Percentiles rank a stretch among this genome's conserved stretches.
These are phyloP conservation scores for Ceratocystis cacaofunesta DNA, from an alignment of 2,329 filamentous ascomycete genomes.

Conservation along the genomic window DNA sequence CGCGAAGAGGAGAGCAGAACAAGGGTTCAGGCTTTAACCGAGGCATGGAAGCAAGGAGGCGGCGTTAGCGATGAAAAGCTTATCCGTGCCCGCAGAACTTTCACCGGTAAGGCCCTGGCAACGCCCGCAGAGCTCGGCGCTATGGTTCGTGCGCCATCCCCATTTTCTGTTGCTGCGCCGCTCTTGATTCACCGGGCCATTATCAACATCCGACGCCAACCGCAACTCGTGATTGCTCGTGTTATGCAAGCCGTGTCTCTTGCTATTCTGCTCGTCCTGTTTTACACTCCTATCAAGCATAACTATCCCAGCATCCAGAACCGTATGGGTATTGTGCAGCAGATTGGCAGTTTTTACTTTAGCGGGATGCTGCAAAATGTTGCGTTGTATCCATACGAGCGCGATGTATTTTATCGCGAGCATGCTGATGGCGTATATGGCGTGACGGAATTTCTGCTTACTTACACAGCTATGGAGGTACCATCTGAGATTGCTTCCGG, in stretches of 20 bases:
- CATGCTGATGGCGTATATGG: constrained; percentile 59
- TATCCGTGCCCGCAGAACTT: not conserved
- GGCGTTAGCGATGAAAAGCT: not conserved
- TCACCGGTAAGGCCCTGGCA: constrained; percentile 29
- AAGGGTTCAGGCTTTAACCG: constrained; percentile 46
- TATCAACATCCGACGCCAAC: constrained; percentile 55
- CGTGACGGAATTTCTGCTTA: constrained; percentile 53
- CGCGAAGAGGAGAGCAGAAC: constrained; percentile 47
- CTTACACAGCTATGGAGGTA: constrained; percentile 55
- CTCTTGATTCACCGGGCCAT: constrained; percentile 51
- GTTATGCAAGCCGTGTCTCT: constrained; percentile 53
- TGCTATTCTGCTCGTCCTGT: constrained; percentile 47
- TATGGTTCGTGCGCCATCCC: constrained; percentile 46
- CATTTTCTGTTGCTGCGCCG: constrained; percentile 48
- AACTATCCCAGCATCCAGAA: constrained; percentile 59
- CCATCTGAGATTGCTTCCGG: constrained; percentile 55
- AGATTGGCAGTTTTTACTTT: constrained; percentile 57
- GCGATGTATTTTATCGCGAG: constrained; percentile 65
- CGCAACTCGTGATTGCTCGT: constrained; percentile 47
- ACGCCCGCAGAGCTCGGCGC: constrained; percentile 59
- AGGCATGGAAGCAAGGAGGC: constrained; percentile 34
- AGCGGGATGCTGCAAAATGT: constrained; percentile 70
- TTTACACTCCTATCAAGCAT: constrained; percentile 56
- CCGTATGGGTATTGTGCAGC: constrained; percentile 57
- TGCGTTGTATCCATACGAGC: constrained; percentile 55